Evolutionary conservation across 2,329 filamentous ascomycete species (phyloP), one percentile per base, ranked within the genome.

Genomic region (Exophiala lecanii-corni): DNA sequence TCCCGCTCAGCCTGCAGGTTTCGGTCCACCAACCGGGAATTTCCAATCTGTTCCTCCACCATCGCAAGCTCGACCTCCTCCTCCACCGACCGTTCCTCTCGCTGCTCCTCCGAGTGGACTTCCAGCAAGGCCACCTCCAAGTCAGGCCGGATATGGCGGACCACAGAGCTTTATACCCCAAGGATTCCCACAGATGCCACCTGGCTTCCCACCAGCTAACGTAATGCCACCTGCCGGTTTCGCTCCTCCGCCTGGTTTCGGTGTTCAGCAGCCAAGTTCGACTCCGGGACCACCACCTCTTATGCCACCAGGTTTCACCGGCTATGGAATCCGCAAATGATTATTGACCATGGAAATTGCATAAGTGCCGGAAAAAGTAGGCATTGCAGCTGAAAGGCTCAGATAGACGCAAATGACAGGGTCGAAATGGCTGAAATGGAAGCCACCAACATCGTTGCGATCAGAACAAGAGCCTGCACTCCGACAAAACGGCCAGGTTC

Each of bases 41-140:
- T 68, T 67, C 59, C 59, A 66, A 47, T 63, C 56, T 49, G 63
- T 70, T 44, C 62, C 69, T 46, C 65, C 67, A 52, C 66, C 63
- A 32, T 58, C 63, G 23, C 56, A 60, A 49, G 63, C 62, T 49
- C 59, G 70, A 42, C 72, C 79, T 20, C 73, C 82, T 10, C 73
- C 77, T 10, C 77, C 79, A 36, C 77, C 80, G 23, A 74, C 76
- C 13, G 67, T 62, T 41, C 67, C 72, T 36, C 57, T 72, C 32
- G 59, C 62, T 31, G 67, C 66, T 21, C 68, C 69, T 7, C 70
- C 71, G 10, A 69, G 74, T 5, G 75, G 74, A 19, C 61, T 82
- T 18, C 83, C 84, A 28, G 80, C 82, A 44, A 71, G 83, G 28
- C 84, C 84, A n/a, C 84, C 84, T 3, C 80, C 81, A 13, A 79